Base-by-base conservation (phyloP, 2,329 filamentous ascomycete genomes). In the Pyrenochaeta sp. region DNA sequence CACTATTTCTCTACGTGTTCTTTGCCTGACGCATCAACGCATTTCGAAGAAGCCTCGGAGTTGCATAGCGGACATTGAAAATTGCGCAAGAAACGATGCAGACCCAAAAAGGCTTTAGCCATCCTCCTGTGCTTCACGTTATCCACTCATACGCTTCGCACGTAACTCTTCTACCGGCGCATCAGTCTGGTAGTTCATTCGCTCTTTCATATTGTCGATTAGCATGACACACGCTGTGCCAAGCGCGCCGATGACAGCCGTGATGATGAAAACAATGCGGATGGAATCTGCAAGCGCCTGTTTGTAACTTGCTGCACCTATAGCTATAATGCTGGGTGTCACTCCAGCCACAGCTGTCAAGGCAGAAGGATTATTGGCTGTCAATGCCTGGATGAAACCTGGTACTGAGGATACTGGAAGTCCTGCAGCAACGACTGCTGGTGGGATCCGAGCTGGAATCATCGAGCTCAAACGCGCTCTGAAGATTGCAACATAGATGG, bases 131-230 rank as follows among this genome's bases (percentile, higher is more conserved):
- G n/a, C n/a, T n/a, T n/a, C n/a, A n/a, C n/a, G n/a, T n/a, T n/a
- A n/a, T n/a, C n/a, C n/a, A n/a, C n/a, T n/a, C n/a, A n/a, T n/a
- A n/a, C n/a, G n/a, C n/a, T 34, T 34, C 7, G 30, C 30, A 19
- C 20, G 30, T 19, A 34, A 17, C 17, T 34, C 30, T 15, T 34
- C 30, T 17, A 34, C 30, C 7, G 30, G 30, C 19, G 30, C 30
- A 21, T 34, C 30, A 17, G 17, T 19, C 13, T 21, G 10, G 13
- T 34, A 34, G 20, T 15, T 34, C 30, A 34, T 34, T 17, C 9
- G 10, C 19, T 15, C 9, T 17, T 15, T 19, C 17, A 34, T 15
- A 17, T 15, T 8, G 7, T 19, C 30, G 20, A 34, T 34, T 10
- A 34, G 17, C 10, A 17, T 9, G 30, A 15, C 9, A 8, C 9